Evolutionary conservation across 2,329 filamentous ascomycete species (phyloP), one percentile per base, ranked within the genome.

Genomic region (Simplicillium sp.): DNA sequence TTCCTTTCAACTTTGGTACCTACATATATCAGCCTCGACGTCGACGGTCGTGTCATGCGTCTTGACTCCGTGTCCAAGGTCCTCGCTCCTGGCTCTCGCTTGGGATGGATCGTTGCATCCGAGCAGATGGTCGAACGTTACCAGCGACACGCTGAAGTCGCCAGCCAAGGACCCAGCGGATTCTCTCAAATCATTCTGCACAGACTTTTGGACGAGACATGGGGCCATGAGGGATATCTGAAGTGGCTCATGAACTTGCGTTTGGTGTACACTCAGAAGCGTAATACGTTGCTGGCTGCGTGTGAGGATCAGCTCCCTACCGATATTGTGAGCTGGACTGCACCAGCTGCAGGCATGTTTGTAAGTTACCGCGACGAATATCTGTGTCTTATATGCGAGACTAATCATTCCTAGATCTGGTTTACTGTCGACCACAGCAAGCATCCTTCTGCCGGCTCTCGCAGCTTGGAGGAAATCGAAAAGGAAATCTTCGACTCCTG

Each of bases 51-150:
- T 46, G 89, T 96, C 29, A 71, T 95, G 66, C 84, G 89, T 29
- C 75, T 96, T 62, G 89, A 96, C 58, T 94, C 87, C 0, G 94
- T 96, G 65, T 94, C 86, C 54, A 96, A 96, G 65, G 86, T 95
- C 2, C 71, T 95, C 28, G 75, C 87, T 0, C 89, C 90, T 0
- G 89, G 89, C 8, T 80, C 83, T 12, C 78, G 89, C 35, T 65
- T 84, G 33, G 89, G 89, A 34, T 98, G 92, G 90, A 75, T 96
- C 44, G 94, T 90, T 0, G 90, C 81, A 1, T 85, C 85, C 2
- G 82, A 83, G 53, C 84, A 96, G 65, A 72, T 98, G 44, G 67
- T 94, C 43, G 85, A 94, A 60, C 76, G 84, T 32, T 95, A 87
- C 62, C 70, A 82, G 46, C 82, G 84, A 35, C 87, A 94, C 61